Percentiles rank a stretch among this genome's conserved stretches.
phyloP scores from a whole-genome alignment of 805 yeast genomes.

The Brettanomyces bruxellensis region DNA sequence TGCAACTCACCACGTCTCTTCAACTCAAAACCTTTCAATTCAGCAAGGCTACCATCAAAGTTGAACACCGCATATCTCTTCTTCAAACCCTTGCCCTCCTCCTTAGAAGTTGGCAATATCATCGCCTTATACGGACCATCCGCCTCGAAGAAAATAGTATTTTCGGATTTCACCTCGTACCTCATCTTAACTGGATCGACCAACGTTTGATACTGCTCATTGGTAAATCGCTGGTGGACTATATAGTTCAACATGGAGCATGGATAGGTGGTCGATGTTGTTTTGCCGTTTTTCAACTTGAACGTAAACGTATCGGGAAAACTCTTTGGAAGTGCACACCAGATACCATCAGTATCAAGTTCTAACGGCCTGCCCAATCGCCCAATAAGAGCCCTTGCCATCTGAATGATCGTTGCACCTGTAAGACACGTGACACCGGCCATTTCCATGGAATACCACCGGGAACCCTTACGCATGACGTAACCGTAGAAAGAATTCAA shows the following conservation, averaged over 20 bases:
- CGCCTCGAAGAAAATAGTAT: slow-evolving; percentile 93
- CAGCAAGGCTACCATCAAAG: slow-evolving; percentile 88
- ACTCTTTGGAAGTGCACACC: slow-evolving; percentile 93
- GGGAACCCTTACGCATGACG: slow-evolving; percentile 97
- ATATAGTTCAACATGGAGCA: slow-evolving; percentile 92
- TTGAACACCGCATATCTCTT: slow-evolving; percentile 97
- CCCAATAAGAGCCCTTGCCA: slow-evolving; percentile 90
- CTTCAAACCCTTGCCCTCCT: slow-evolving; percentile 94
- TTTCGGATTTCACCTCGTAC: slow-evolving; percentile 77
- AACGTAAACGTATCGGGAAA: slow-evolving; percentile 86
- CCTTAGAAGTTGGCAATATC: slow-evolving; percentile 94
- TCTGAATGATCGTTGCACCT: slow-evolving; percentile 95
- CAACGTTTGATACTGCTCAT: slow-evolving; percentile 86
- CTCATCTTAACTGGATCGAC: slow-evolving; percentile 58
- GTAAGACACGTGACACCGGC: slow-evolving; percentile 98
- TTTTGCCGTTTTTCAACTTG: slow-evolving; percentile 68
- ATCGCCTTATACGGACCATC: slow-evolving; percentile 98
- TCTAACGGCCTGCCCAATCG: slow-evolving; percentile 92
- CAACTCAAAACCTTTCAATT: slow-evolving; percentile 91
- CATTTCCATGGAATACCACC: slow-evolving; percentile 99
- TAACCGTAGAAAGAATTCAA: slow-evolving; percentile 95
- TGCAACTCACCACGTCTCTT: slow-evolving; percentile 95
- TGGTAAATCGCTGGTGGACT: slow-evolving; percentile 86
- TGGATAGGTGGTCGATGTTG: slow-evolving; percentile 74
- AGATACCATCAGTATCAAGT: slow-evolving; percentile 97